Conservation (phyloP, 2,329 filamentous ascomycete species). For the Macrophomina pseudophaseolina region DNA sequence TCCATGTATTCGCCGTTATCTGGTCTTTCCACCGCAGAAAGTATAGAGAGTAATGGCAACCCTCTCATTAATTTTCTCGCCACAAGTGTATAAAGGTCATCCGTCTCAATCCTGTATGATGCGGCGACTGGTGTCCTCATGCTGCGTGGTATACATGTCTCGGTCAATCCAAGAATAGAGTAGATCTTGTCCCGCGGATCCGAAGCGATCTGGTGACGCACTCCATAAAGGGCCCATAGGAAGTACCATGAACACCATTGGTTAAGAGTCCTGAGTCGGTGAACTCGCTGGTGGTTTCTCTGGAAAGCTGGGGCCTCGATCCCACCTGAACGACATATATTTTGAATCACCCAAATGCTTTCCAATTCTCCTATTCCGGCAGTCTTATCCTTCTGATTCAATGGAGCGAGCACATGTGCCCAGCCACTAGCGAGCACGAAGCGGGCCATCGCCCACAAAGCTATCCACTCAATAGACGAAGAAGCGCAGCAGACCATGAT, state of each 20-base stretch:
- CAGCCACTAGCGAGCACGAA: constrained; percentile 10
- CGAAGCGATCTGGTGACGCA: not conserved
- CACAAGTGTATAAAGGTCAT: not conserved
- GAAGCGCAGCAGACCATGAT: too few relatives aligned
- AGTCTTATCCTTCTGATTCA: not conserved
- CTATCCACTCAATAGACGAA: not conserved
- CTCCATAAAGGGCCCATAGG: not conserved
- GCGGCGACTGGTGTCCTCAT: not conserved
- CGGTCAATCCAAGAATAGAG: not conserved
- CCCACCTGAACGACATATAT: not conserved
- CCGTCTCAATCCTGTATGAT: not conserved
- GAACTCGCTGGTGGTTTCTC: too few relatives aligned
- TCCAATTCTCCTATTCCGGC: constrained; percentile 2
- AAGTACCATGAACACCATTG: too few relatives aligned
- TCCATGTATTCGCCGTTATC: not conserved
- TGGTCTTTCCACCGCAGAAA: not conserved
- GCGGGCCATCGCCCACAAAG: not conserved
- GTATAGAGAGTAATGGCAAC: not conserved
- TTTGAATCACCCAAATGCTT: constrained; percentile 1
- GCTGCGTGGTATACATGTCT: not conserved
- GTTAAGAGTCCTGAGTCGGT: too few relatives aligned
- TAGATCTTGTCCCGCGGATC: not conserved
- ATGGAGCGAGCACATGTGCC: not conserved
- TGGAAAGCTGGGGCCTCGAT: too few relatives aligned
- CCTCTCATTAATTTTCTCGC: not conserved